Evolutionary conservation across 352 stramenopile genomes (phyloP).

Genomic region (Thalassiosira livingstoniorum): DNA sequence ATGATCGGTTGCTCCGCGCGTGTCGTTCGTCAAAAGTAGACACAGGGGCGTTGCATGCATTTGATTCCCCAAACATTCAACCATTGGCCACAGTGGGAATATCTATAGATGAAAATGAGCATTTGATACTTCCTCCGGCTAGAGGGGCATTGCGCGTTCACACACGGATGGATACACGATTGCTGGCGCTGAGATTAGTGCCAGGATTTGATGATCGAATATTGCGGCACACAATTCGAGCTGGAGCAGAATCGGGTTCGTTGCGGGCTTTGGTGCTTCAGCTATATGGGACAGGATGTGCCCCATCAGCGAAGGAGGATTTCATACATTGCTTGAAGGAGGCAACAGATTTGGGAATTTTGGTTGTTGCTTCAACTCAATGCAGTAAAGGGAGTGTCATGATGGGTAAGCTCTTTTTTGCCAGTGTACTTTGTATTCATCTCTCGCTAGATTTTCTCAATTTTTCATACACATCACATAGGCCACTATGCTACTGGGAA

Average conservation of each 20-base stretch:
- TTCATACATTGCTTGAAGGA: slow-evolving; percentile 89
- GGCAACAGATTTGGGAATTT: slow-evolving; percentile 88
- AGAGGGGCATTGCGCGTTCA: slow-evolving; percentile 89
- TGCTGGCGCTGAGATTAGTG: slow-evolving; percentile 90
- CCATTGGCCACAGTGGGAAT: slow-evolving; percentile 92
- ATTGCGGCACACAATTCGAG: slow-evolving; percentile 65
- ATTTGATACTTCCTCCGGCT: slow-evolving; percentile 90
- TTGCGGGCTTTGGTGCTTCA: slow-evolving; percentile 89
- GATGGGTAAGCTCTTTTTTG: slow-evolving; percentile 83
- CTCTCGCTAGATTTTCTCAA: not conserved
- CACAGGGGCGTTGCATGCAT: slow-evolving; percentile 92
- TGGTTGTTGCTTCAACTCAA: slow-evolving; percentile 94
- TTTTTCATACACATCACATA: not conserved
- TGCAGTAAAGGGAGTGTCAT: slow-evolving; percentile 92
- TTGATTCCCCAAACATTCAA: slow-evolving; percentile 95
- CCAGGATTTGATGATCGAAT: slow-evolving; percentile 84
- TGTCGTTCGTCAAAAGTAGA: slow-evolving; percentile 88
- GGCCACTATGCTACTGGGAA: slow-evolving; percentile 86
- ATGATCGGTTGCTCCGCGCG: slow-evolving; percentile 92
- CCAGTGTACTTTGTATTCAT: slow-evolving; percentile 1
- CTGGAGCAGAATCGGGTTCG: slow-evolving; percentile 59
- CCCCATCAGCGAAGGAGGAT: slow-evolving; percentile 87
- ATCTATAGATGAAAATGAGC: slow-evolving; percentile 90
- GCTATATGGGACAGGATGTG: slow-evolving; percentile 95
- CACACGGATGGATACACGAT: slow-evolving; percentile 90